Base-by-base conservation (phyloP, 2,329 filamentous ascomycete genomes). In the Calonectria ilicicola region DNA sequence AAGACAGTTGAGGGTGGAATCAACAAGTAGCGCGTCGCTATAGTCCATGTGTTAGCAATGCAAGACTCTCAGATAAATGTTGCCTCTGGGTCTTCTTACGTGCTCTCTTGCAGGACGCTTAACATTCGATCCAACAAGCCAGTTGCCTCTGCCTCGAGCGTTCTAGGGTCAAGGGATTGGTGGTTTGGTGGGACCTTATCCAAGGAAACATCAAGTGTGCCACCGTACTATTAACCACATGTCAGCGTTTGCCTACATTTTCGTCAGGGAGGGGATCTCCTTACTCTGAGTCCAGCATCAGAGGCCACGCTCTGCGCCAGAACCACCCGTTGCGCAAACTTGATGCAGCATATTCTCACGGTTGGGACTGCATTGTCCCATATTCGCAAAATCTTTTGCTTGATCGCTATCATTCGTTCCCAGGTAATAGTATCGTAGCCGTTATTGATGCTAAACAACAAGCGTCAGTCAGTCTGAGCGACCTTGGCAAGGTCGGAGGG, bases 321-420 rank as follows among this genome's bases (percentile, higher is more conserved):
- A 53, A 99, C 94, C 53, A 98, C 95, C 75, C 95, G 92, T 86
- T 99, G 96, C 44, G 95, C 93, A 83, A 99, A 99, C 84, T 99
- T 99, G 89, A 98, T 93, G 86, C 97, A 98, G 87, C 95, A 98
- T 83, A 98, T 93, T 79, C 93, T 93, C 75, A 98, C 91, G 3
- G 95, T 93, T 15, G 93, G 89, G 17, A 91, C 86, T 21, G 94
- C 93, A 51, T 88, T 90, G 78, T 98, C 96, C 96, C 97, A 98
- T 80, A 97, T 92, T 72, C 91, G 92, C 72, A 99, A 85, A 77
- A 99, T 97, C 79, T 93, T 94, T 68, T 94, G 91, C 87, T 99
- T 99, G 85, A 98, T 96, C 14, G 92, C 90, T 67, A 91, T 89
- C 91, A 98, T 97, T 76, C 93, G 91, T 81, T 97, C 93, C 97